Evolutionary conservation across 2,329 filamentous ascomycete species (phyloP).

Genomic region (Coniochaeta pulveracea): DNA sequence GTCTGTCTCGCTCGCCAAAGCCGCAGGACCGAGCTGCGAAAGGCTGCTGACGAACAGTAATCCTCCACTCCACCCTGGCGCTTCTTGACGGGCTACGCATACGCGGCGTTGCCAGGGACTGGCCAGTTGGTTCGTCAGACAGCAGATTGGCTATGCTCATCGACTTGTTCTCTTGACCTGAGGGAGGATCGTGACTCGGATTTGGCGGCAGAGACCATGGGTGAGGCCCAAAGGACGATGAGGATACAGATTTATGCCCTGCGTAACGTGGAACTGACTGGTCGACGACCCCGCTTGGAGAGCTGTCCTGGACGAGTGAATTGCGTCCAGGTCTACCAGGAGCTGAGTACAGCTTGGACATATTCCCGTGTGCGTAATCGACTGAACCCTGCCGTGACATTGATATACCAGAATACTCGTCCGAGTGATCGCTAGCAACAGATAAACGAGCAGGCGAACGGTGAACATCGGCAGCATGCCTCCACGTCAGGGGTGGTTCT

Average conservation of each 20-base stretch:
- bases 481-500: constrained; percentile 11
- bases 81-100: constrained; percentile 7
- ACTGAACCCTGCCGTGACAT: constrained; percentile 7
- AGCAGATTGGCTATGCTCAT: constrained; percentile 21
- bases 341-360: constrained; percentile 10
- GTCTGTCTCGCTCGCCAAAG: constrained; percentile 70
- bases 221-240: constrained; percentile 6
- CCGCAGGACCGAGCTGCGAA: constrained; percentile 69
- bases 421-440: constrained; percentile 16
- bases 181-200: constrained; percentile 12
- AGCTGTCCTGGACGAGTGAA: constrained; percentile 10
- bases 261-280: constrained; percentile 8
- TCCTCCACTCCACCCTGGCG: constrained; percentile 22
- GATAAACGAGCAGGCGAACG: constrained; percentile 17
- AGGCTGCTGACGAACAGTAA: constrained; percentile 66
- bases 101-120: constrained; percentile 5
- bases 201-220: constrained; percentile 13
- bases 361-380: constrained; percentile 9
- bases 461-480: constrained; percentile 13
- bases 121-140: constrained; percentile 9
- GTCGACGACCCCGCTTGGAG: constrained; percentile 5
- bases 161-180: constrained; percentile 15
- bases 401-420: constrained; percentile 12
- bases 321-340: constrained; percentile 11
- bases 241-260: constrained; percentile 7